phyloP scores from a whole-genome alignment of 306 rosid species.

The Pyrus betulifolia region DNA sequence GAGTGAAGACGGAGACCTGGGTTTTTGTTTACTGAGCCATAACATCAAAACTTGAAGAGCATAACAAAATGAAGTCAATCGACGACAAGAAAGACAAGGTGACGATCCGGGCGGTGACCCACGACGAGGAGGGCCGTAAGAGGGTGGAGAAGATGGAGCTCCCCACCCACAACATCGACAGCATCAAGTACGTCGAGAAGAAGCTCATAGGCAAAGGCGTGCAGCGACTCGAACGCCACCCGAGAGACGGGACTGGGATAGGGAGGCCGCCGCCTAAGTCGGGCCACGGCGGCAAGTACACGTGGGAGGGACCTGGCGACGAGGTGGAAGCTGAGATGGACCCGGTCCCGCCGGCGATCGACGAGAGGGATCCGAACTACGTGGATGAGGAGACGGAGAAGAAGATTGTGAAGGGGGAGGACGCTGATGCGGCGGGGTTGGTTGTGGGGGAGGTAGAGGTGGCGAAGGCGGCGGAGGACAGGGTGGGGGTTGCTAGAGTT shows the following conservation, averaged over 20 bases:
- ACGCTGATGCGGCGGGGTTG: conserved; percentile 17
- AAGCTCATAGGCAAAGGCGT: conserved; percentile 62
- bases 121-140: conserved; percentile 60
- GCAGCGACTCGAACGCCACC: conserved; percentile 67
- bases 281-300: conserved; percentile 79
- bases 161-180: conserved; percentile 48
- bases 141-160: conserved; percentile 48
- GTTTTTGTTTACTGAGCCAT: background rate
- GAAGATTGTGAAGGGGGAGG: conserved; percentile 20
- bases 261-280: conserved; percentile 48
- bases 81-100: conserved; percentile 44
- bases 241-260: conserved; percentile 40
- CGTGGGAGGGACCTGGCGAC: conserved; percentile 75
- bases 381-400: conserved; percentile 52
- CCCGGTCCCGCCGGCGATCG: conserved; percentile 58
- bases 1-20: background rate
- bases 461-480: conserved; percentile 31
- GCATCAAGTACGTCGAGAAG: conserved; percentile 53
- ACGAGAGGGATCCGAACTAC: conserved; percentile 71
- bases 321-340: conserved; percentile 25
- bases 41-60: background rate
- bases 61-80: conserved; percentile 36
- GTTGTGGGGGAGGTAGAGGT: conserved; percentile 62
- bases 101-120: conserved; percentile 49
- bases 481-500: conserved; percentile 49